Conservation (phyloP, 1,284 basidiomycete species). For the Apiotrichum laibachii region DNA sequence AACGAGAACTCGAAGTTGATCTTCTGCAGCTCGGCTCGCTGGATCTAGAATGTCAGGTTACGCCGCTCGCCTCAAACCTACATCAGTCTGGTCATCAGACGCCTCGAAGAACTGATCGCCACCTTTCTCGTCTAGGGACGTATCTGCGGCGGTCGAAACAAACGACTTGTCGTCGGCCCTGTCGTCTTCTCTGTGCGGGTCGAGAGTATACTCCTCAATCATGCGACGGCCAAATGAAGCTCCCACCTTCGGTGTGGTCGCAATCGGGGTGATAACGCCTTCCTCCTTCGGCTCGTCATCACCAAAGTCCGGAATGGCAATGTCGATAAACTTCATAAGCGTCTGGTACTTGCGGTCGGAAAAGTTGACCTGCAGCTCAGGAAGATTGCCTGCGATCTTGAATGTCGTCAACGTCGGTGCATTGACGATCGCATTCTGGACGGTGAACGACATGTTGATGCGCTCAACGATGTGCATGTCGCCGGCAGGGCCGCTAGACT, state of each 20-base stretch:
- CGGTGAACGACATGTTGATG: constrained; percentile 84
- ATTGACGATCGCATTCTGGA: constrained; percentile 91
- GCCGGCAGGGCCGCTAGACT: constrained; percentile 37
- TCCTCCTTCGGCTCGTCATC: constrained; percentile 46
- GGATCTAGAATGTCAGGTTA: background rate
- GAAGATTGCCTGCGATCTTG: constrained; percentile 88
- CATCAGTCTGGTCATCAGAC: constrained; percentile 63
- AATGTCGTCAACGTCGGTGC: constrained; percentile 82
- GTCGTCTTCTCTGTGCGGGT: constrained; percentile 40
- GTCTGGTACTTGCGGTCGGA: constrained; percentile 96
- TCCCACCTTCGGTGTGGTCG: constrained; percentile 4
- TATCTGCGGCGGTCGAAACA: constrained; percentile 47
- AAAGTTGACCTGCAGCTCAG: constrained; percentile 85
- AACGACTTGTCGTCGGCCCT: constrained; percentile 12
- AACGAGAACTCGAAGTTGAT: constrained; percentile 86
- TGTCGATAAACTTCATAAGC: constrained; percentile 88
- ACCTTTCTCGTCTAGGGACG: constrained; percentile 26
- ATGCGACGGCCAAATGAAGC: constrained; percentile 55
- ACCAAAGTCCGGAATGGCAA: constrained; percentile 81
- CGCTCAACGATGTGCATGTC: constrained; percentile 87
- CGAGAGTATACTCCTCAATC: constrained; percentile 65
- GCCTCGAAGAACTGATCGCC: constrained; percentile 72
- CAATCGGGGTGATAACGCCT: constrained; percentile 6
- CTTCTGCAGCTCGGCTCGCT: constrained; percentile 63
- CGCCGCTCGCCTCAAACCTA: constrained; percentile 43